Base-by-base conservation (phyloP, 1,284 basidiomycete genomes). In the Inonotus hispidus region DNA sequence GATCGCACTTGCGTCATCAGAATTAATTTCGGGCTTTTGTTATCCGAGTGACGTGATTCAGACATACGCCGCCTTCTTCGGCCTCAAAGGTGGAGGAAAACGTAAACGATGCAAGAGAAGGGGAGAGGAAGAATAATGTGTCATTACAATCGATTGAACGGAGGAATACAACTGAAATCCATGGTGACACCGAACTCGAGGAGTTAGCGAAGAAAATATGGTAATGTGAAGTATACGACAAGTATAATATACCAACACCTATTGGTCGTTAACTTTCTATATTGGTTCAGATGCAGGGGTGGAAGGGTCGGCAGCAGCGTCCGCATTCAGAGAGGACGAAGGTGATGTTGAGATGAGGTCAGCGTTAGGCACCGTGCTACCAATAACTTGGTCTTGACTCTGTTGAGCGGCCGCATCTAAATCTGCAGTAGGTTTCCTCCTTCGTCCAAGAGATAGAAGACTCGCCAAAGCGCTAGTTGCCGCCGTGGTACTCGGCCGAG, bases 391-490 rank as follows among this genome's bases (percentile, higher is more conserved):
- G 21, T 23, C 58, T 2, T 19, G 32, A 35, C 25, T 21, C 21
- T 16, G 29, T 13, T 59, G 23, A n/a, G 19, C 13, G n/a, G 3
- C 27, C 7, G 23, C 10, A 10, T 43, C 49, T 5, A 49, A 32
- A n/a, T 52, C 58, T 10, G 25, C 38, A 6, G 39, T 39, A 3
- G 56, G 38, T 21, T 54, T 57, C 49, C 43, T 58, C 25, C 60
- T 58, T 27, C 56, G 47, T 23, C 56, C 60, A n/a, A 61, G 38
- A 7, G 60, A 58, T 37, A 39, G 61, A 16, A 64, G 52, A 23
- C 50, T 64, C n/a, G 59, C 59, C 16, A 61, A 50, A 45, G 63
- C 41, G 35, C 58, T 63, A 7, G 53, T 59, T 16, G 56, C 57
- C 19, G 63, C 45, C 19, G 59, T 58, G 23, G 27, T 52, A 14